Percentiles rank a stretch among this genome's conserved stretches.
Evolutionary conservation across 345 rosid genomes (phyloP).

Genomic region (Microthlaspi erraticum): DNA sequence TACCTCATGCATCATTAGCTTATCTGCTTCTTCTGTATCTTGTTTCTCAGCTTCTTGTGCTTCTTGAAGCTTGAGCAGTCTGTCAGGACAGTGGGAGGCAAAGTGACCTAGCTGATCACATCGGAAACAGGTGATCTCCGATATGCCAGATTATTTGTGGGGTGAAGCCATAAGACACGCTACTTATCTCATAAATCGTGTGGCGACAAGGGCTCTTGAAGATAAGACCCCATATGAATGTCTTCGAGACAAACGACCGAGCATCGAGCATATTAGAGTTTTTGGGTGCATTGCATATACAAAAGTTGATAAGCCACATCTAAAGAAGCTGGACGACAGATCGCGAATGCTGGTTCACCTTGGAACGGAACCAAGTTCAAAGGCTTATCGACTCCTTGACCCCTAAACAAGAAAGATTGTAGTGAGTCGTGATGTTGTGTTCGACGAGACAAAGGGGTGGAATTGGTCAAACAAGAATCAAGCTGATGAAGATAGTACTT

Average conservation of each 20-base stretch:
- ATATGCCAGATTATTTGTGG: background rate
- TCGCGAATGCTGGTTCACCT: background rate
- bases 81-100: no score
- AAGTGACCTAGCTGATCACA: no score
- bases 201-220: background rate
- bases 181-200: background rate
- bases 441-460: background rate
- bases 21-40: background rate
- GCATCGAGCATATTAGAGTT: background rate
- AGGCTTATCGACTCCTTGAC: background rate
- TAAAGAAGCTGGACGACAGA: background rate
- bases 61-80: no score
- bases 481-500: background rate
- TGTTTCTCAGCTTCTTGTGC: background rate
- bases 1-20: background rate
- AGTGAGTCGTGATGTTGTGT: background rate
- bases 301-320: background rate
- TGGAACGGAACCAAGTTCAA: background rate
- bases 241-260: background rate
- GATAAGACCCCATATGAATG: background rate
- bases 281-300: background rate
- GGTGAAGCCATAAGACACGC: background rate
- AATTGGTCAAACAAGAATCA: background rate
- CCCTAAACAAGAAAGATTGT: fast-evolving
- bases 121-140: no score